Evolutionary conservation across 2,329 filamentous ascomycete species (phyloP), one percentile per base, ranked within the genome.

Genomic region (Endoconidiophora laricicola): DNA sequence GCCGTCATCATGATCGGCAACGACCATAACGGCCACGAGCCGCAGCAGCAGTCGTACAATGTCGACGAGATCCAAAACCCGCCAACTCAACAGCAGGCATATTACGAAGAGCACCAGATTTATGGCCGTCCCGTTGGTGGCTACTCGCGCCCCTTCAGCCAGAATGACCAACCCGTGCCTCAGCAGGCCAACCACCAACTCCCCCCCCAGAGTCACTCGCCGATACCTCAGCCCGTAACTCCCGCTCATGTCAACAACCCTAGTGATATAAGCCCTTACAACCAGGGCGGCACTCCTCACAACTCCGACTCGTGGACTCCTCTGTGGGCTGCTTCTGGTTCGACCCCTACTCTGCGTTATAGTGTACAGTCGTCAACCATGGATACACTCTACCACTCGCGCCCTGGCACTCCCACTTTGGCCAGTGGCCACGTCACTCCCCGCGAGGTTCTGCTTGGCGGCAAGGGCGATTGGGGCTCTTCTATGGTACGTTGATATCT

Each of bases 1-100:
- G 41, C 39, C 20, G 58, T 60, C 42, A 63, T 64, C 52, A 62
- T 63, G 60, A 56, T 62, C 50, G 63, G 65, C 44, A 63, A 64
- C 42, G 62, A 64, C 41, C 56, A 56, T 18, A 57, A 57, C 40
- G 55, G 59, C 38, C 55, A 58, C 12, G 55, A 61, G 16, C 56
- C 50, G 14, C 56, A 58, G 46, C 55, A 56, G 38, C 53, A 56
- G 41, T 56, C 59, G 33, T 56, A 42, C 18, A 46, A 54, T 40
- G 46, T 52, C 16, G 49, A 54, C 22, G 52, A 54, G 41, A 39
- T 53, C 23, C 55, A 56, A n/a, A 49, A 39, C 38, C 43, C 40
- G 12, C 20, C 40, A 43, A 12, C 47, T 1, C 47, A 53, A 29
- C 52, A 59, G 2, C 55, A 57, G 33, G 59, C 57, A 20, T 58